Evolutionary conservation across 148 eudicot genomes (phyloP), one percentile per base, ranked within the genome.

Genomic region (Mesembryanthemum crystallinum): DNA sequence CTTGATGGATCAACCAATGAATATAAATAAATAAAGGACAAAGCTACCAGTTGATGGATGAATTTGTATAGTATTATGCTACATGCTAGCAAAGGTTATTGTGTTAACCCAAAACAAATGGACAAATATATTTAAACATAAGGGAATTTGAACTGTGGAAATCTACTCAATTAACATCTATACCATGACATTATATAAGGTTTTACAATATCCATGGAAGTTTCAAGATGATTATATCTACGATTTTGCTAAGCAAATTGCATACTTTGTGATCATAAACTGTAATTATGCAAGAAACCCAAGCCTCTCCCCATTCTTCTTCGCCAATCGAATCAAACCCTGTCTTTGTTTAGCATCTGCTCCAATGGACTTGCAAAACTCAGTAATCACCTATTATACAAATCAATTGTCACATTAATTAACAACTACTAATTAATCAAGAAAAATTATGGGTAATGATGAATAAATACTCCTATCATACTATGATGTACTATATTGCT

Each of bases 291-390:
- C 93, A 47, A 93, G 89, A 72, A 94, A 94, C 18, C 97, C 98
- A 23, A 94, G 89, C 74, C 55, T 87, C 62, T 94, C 98, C 28
- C 98, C 97, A 17, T 94, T 94, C 77, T 94, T 92, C 88, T 94
- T 94, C 3, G 98, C 98, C 81, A 94, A 62, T 72, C 97, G 88
- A 65, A 94, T 92, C 35, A 94, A 81, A 33, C 96, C 98, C 79
- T 92, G 98, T 71, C 98, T 85, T 82, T 94, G 98, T 64, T 94
- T 94, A 20, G 86, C 80, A 80, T 94, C 97, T 61, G 97, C 98
- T 76, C 98, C 98, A 55, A 94, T 92, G 25, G 98, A 87, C 77
- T 94, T 94, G 89, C 98, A 94, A 83, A 94, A 94, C 74, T 94
- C 98, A 1, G 88, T 94, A 11, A 94, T 94, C 25, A 94, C 97